Base-by-base conservation (phyloP, 306 rosid species). In the Sindora glabra region DNA sequence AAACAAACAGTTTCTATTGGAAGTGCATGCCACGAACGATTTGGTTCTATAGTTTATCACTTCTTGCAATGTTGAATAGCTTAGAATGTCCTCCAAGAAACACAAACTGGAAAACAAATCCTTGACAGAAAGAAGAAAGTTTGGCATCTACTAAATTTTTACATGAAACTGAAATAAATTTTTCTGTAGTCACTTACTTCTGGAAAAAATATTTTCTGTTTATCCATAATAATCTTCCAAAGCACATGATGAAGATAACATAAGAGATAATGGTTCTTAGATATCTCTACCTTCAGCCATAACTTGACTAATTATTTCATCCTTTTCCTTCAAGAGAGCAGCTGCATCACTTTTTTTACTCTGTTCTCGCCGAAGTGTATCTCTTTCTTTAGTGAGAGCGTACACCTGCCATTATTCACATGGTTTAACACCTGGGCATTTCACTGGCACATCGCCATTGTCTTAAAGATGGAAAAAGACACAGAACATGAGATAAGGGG, bases 301-400 rank as follows among this genome's bases (percentile, higher is more conserved):
- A 72, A 94, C 99, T 79, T 94, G 99, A 77, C 33, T 94, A 77
- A 94, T 94, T 63, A 94, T 94, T 76, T 94, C 99, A 65, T 94
- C 99, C 74, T 94, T 94, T 82, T 94, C 99, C 81, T 94, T 94
- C 87, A 94, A 71, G 51, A 94, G 96, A 67, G 83, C 89, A 74
- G 99, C 97, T 52, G 95, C 97, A 41, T 94, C 99, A 89, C 95
- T 89, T 81, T 85, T 94, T 73, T 70, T 94, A 84, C 13, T 94
- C 60, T 94, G 99, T 74, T 94, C 99, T 58, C 99, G 81, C 54
- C 97, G 80, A 67, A 89, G 94, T 1, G 94, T 82, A 77, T 94
- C 99, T 70, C 99, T 81, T 81, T 94, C 99, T 86, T 84, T 94
- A 5, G 99, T 82, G 58, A 94, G 97, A 64, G 99, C 86, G 72